Conservation (phyloP, 495 filamentous ascomycete species). For the Hypoxylon fragiforme region DNA sequence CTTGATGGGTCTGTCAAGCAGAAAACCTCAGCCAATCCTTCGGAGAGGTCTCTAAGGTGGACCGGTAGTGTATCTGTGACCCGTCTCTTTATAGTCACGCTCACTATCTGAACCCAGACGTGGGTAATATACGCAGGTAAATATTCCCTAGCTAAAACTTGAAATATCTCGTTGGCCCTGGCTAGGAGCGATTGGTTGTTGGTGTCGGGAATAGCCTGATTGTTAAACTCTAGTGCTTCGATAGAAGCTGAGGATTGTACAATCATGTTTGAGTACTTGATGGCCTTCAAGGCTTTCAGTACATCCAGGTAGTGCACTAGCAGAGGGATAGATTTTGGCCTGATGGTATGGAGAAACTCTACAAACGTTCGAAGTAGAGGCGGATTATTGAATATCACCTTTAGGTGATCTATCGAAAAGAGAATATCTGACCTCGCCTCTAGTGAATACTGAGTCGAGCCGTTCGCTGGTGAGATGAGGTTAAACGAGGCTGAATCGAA, state of each 20-base stretch:
- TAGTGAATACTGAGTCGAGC: conserved; percentile 49
- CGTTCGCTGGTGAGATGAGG: conserved; percentile 47
- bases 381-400: conserved; percentile 65
- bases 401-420: conserved; percentile 67
- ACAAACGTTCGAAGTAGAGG: conserved; percentile 64
- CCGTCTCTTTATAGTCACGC: conserved; percentile 57
- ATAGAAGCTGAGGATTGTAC: conserved; percentile 56
- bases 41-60: conserved; percentile 60
- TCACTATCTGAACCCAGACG: conserved; percentile 60
- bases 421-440: conserved; percentile 65
- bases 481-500: conserved; percentile 57
- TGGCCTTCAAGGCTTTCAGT: conserved; percentile 68
- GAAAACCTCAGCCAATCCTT: conserved; percentile 76
- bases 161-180: conserved; percentile 61
- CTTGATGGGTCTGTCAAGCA: conserved; percentile 75
- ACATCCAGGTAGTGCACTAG: conserved; percentile 73
- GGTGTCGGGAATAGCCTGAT: conserved; percentile 47
- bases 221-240: conserved; percentile 48
- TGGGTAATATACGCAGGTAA: conserved; percentile 72
- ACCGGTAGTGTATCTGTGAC: conserved; percentile 60
- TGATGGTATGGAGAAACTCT: conserved; percentile 63
- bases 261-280: conserved; percentile 70
- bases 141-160: conserved; percentile 63
- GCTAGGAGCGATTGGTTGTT: conserved; percentile 59
- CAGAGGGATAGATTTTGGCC: conserved; percentile 64